These are phyloP conservation scores for Hypoxylon sp. DNA, from an alignment of 2,329 filamentous ascomycete genomes.

Conservation along the genomic window DNA sequence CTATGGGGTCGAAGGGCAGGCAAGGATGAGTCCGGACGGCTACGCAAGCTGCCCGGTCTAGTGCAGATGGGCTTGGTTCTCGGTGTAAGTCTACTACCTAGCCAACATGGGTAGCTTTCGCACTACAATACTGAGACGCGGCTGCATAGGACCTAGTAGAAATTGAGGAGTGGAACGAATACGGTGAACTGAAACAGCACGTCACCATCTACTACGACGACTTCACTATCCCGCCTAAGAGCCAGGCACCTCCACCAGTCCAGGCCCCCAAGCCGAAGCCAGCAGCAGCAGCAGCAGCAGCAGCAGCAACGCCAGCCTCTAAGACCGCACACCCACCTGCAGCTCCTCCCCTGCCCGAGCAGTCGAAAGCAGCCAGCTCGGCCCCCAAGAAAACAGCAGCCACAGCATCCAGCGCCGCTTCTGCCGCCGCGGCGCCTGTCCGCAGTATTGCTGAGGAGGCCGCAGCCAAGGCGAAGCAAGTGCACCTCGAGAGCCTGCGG, in stretches of 20 bases:
- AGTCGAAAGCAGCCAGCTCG: constrained; percentile 41
- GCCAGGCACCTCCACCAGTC: constrained; percentile 65
- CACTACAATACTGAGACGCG: constrained; percentile 13
- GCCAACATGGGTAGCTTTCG: background rate
- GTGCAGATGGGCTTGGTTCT: constrained; percentile 90
- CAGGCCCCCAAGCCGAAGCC: constrained; percentile 58
- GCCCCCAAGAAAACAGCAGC: constrained; percentile 43
- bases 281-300: constrained; percentile 51
- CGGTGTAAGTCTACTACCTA: constrained; percentile 74
- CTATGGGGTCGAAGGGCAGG: constrained; percentile 88
- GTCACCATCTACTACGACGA: constrained; percentile 79
- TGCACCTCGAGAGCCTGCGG: constrained; percentile 67
- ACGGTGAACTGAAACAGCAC: constrained; percentile 91
- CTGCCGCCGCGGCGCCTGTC: constrained; percentile 57
- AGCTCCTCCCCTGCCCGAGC: constrained; percentile 53
- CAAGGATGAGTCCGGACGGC: constrained; percentile 73
- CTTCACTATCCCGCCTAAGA: constrained; percentile 70
- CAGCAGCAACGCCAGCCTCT: constrained; percentile 44
- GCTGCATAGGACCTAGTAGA: constrained; percentile 84
- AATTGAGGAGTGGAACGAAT: constrained; percentile 99
- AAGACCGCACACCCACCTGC: constrained; percentile 41
- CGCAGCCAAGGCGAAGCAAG: constrained; percentile 74
- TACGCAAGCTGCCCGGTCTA: constrained; percentile 86
- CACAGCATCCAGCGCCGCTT: constrained; percentile 47
- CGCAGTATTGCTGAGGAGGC: constrained; percentile 75